phyloP scores from a whole-genome alignment of 495 filamentous ascomycete genomes.

The Durotheca rogersii region DNA sequence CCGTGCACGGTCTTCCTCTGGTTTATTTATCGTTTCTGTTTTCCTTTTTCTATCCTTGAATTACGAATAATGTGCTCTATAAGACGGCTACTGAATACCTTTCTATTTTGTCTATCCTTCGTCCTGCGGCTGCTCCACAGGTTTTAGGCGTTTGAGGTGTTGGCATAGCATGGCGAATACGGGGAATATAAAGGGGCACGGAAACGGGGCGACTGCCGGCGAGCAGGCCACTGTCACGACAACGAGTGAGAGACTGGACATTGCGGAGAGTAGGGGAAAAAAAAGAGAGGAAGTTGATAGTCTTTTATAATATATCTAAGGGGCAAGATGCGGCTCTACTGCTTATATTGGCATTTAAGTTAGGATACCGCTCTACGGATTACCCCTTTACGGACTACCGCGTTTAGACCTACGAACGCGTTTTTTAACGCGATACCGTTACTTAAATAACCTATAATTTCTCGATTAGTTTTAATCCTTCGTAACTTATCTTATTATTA shows the following conservation, averaged over 20 bases:
- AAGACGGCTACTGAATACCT: not conserved
- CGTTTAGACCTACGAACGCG: too few species aligned
- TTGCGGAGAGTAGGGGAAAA: slow-evolving; percentile 1
- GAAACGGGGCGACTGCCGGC: slow-evolving; percentile 19
- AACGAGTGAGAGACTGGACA: slow-evolving; percentile 21
- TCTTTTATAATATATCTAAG: slow-evolving; percentile 20
- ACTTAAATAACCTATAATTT: too few species aligned
- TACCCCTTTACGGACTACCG: too few species aligned
- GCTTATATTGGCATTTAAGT: too few species aligned
- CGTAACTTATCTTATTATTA: too few species aligned
- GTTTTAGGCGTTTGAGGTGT: slow-evolving; percentile 26
- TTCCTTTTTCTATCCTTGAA: slow-evolving; percentile 1
- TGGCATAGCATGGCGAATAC: slow-evolving; percentile 27
- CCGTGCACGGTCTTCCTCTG: not conserved
- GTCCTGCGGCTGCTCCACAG: slow-evolving; percentile 3
- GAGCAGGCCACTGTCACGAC: slow-evolving; percentile 19
- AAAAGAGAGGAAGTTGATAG: slow-evolving; percentile 7
- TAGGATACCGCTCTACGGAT: too few species aligned
- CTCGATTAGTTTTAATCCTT: too few species aligned
- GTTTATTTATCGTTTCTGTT: too few species aligned
- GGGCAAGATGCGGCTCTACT: too few species aligned
- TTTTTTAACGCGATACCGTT: too few species aligned
- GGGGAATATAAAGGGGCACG: slow-evolving; percentile 16
- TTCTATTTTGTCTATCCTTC: slow-evolving; percentile 8
- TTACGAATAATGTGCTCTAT: slow-evolving; percentile 5